These are phyloP conservation scores for Penstemon newberryi DNA, from an alignment of 257 asterid genomes.

Conservation along the genomic window DNA sequence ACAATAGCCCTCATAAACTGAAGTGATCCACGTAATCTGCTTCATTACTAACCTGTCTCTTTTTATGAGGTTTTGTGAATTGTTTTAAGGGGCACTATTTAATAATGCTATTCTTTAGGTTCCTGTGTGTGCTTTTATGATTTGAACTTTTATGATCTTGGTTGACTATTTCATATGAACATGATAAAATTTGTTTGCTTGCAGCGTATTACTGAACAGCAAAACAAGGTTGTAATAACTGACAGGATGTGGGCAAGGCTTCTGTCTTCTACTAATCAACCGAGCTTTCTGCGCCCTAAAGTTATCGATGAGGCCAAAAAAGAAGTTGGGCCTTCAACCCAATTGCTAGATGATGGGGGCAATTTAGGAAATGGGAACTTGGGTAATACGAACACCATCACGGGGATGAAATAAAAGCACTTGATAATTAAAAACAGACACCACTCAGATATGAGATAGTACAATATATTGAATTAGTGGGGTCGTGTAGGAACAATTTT, in stretches of 20 bases:
- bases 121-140: not conserved
- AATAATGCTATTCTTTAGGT: too few species aligned
- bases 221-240: conserved; percentile 67
- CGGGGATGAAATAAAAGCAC: conserved; percentile 26
- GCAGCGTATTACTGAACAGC: conserved; percentile 69
- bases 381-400: conserved; percentile 34
- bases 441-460: conserved; percentile 27
- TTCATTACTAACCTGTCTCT: too few species aligned
- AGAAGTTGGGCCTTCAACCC: conserved; percentile 25
- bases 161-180: not conserved
- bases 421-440: conserved; percentile 24
- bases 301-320: conserved; percentile 19
- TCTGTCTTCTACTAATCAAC: conserved; percentile 76
- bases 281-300: conserved; percentile 54
- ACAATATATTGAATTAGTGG: conserved; percentile 27
- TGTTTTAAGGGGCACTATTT: too few species aligned
- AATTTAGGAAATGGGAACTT: conserved; percentile 24
- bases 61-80: too few species aligned
- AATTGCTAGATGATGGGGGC: conserved; percentile 30
- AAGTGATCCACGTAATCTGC: too few species aligned
- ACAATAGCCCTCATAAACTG: too few species aligned
- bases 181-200: not conserved
- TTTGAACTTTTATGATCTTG: not conserved
- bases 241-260: conserved; percentile 87
- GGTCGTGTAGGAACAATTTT: conserved; percentile 48